A percentile compares a stretch with the other conserved stretches of the same genome.
Evolutionary conservation across 108 stramenopile genomes (phyloP).

Genomic region (Skeletonema costatum): DNA sequence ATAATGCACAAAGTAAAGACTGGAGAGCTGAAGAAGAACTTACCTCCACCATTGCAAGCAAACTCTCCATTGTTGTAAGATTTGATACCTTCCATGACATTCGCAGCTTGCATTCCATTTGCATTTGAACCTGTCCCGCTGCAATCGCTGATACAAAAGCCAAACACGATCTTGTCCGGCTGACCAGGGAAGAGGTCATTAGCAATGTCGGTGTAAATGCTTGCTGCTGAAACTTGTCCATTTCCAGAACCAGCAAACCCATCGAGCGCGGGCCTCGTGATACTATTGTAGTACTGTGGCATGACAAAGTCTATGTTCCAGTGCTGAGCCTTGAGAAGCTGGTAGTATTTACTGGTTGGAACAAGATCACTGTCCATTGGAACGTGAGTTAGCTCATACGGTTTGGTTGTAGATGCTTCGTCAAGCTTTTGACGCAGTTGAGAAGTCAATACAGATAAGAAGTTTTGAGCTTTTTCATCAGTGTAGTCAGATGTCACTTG

Average conservation of each 20-base stretch:
- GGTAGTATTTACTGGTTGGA: conserved; percentile 29
- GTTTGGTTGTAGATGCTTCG: conserved; percentile 5
- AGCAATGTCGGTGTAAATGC: conserved; percentile 36
- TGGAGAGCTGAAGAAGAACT: neutral
- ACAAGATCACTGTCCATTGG: conserved; percentile 58
- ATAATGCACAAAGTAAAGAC: neutral
- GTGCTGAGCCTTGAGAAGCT: conserved; percentile 24
- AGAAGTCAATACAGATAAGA: conserved; percentile 43
- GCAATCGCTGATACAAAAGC: conserved; percentile 63
- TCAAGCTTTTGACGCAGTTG: conserved; percentile 37
- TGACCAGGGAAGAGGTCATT: conserved; percentile 40
- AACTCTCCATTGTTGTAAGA: conserved; percentile 22
- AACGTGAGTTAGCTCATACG: conserved; percentile 39
- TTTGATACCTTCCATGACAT: conserved; percentile 40
- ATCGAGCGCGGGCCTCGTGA: conserved; percentile 48
- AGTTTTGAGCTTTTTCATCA: conserved; percentile 35
- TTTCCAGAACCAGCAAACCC: conserved; percentile 25
- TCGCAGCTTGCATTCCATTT: conserved; percentile 42
- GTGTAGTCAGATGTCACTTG: neutral
- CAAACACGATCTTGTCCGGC: conserved; percentile 49
- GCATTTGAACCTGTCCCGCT: conserved; percentile 26
- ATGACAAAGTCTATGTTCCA: conserved; percentile 52
- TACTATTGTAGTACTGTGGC: conserved; percentile 69
- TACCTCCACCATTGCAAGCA: conserved; percentile 57
- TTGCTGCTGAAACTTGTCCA: conserved; percentile 22